Conservation (phyloP, 2,329 filamentous ascomycete species). For the Fusarium haematococcum region DNA sequence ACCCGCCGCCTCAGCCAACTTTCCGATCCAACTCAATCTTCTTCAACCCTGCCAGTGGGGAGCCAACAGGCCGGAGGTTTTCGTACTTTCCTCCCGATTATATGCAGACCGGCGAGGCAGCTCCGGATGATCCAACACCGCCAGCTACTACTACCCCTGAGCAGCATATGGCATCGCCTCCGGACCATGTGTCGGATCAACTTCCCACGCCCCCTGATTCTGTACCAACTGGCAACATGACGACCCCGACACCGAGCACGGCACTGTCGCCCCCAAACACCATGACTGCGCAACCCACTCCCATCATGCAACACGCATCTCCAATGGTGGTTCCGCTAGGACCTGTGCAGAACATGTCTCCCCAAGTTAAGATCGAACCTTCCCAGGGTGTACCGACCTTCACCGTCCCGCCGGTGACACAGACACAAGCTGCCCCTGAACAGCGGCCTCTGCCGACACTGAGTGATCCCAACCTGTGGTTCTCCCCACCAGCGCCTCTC, state of each 20-base stretch:
- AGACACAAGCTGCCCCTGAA: constrained; percentile 53
- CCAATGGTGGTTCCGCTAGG: constrained; percentile 38
- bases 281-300: constrained; percentile 48
- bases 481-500: constrained; percentile 63
- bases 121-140: constrained; percentile 51
- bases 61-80: constrained; percentile 67
- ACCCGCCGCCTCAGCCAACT: constrained; percentile 60
- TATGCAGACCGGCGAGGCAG: constrained; percentile 48
- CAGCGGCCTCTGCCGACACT: constrained; percentile 58
- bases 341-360: constrained; percentile 48
- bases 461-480: constrained; percentile 63
- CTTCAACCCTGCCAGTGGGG: constrained; percentile 66
- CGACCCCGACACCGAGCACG: constrained; percentile 47
- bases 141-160: constrained; percentile 47
- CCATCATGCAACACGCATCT: constrained; percentile 46
- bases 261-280: constrained; percentile 54
- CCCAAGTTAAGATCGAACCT: constrained; percentile 44
- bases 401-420: constrained; percentile 54
- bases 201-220: constrained; percentile 61
- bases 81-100: constrained; percentile 74
- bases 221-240: constrained; percentile 46
- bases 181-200: constrained; percentile 48
- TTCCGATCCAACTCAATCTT: constrained; percentile 78
- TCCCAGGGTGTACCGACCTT: constrained; percentile 50
- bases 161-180: constrained; percentile 44